Evolutionary conservation across 345 rosid species (phyloP), one percentile per base, ranked within the genome.

Genomic region (Eucalyptus regnans): DNA sequence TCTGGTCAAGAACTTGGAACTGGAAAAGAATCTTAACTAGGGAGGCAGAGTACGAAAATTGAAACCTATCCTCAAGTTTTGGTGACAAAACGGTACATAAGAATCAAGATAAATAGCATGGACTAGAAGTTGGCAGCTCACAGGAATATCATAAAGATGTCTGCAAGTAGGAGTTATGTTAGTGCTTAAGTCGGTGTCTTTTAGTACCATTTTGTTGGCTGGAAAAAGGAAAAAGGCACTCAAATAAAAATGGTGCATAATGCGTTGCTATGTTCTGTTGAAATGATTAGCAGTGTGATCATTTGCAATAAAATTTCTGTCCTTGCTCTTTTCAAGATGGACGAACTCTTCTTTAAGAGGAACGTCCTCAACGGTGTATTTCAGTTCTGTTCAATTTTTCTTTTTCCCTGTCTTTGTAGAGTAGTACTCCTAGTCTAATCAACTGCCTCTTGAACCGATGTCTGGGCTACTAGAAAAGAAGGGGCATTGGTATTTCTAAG

Each of bases 1-100:
- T 66, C 87, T 96, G 90, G 91, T 96, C 37, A 88, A 91, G 91
- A 96, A 93, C 89, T 96, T 96, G 46, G 95, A 96, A 92, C 95
- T 92, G 88, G 93, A 95, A 86, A 94, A 92, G 44, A 90, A 87
- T 23, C 49, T 44, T 83, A 76, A 84, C 62, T 68, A 64, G 66
- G 23, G 50, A 76, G 15, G 10, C 51, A n/a, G 76, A 29, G 18
- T 86, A 51, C 20, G 8, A 29, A 64, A 66, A 15, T 50, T 22
- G 84, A 33, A 44, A 88, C 60, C 71, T 71, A 51, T 87, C 50
- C 20, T 88, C 23, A 58, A 86, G 90, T 89, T 89, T 89, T 89
- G 51, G 43, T 23, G 50, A 56, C 10, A 51, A 17, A 41, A 71
- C 15, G 83, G 83, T 71, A 71, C 83, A 10, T 71, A 20, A 71